These are phyloP conservation scores for Conringia planisiliqua DNA, from an alignment of 345 rosid genomes.

Conservation along the genomic window DNA sequence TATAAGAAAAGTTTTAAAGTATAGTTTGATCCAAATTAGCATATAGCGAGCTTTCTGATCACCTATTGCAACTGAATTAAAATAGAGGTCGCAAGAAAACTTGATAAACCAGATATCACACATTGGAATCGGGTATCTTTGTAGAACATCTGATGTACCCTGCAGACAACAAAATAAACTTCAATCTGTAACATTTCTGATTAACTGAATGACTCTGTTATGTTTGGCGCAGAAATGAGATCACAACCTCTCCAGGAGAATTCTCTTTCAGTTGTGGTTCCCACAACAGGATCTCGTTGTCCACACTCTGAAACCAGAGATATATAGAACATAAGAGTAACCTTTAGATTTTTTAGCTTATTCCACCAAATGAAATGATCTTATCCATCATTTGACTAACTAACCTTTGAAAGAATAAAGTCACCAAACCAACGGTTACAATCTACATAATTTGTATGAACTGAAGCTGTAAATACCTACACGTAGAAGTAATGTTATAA, in stretches of 20 bases:
- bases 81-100: constrained; percentile 86
- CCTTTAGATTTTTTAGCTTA: neutral
- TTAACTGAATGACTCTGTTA: neutral
- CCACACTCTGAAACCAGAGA: constrained; percentile 71
- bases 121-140: constrained; percentile 85
- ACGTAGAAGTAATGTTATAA: constrained; percentile 14
- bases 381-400: neutral
- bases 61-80: constrained; percentile 75
- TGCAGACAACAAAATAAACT: constrained; percentile 18
- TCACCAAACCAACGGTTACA: constrained; percentile 98
- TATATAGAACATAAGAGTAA: constrained; percentile 1
- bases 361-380: neutral
- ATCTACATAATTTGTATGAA: constrained; percentile 92
- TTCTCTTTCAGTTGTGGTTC: constrained; percentile 94
- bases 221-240: constrained; percentile 1
- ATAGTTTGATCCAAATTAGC: neutral
- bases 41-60: neutral
- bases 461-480: constrained; percentile 90
- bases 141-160: constrained; percentile 90
- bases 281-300: constrained; percentile 93
- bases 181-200: neutral
- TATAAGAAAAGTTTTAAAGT: neutral
- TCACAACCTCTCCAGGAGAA: constrained; percentile 91
- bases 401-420: constrained; percentile 86
- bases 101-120: constrained; percentile 98